A percentile compares a stretch with the other conserved stretches of the same genome.
Evolutionary conservation across 306 rosid genomes (phyloP).

Genomic region (Prunus persica): DNA sequence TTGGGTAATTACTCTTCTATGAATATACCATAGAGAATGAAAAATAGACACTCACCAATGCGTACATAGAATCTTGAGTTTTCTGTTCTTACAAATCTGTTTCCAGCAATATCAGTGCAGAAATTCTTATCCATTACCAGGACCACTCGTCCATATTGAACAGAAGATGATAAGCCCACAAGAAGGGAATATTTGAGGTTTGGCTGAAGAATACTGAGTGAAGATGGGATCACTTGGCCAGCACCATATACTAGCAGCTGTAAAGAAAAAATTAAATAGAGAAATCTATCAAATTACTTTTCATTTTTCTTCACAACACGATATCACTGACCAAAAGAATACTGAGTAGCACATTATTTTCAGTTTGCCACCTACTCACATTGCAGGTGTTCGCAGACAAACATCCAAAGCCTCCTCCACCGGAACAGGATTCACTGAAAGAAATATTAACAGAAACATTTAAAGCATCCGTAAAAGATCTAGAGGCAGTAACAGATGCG

Average conservation of each 20-base stretch:
- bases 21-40: background rate
- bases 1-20: background rate
- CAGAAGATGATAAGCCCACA: constrained; percentile 52
- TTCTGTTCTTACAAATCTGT: constrained; percentile 56
- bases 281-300: constrained; percentile 22
- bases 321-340: background rate
- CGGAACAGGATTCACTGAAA: constrained; percentile 70
- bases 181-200: constrained; percentile 60
- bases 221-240: constrained; percentile 80
- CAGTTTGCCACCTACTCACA: constrained; percentile 59
- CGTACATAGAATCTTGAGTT: constrained; percentile 68
- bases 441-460: constrained; percentile 76
- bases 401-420: constrained; percentile 71
- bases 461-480: constrained; percentile 55
- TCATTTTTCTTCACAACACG: constrained; percentile 1
- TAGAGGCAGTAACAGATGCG: constrained; percentile 58
- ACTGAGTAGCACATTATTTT: background rate
- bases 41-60: constrained; percentile 57
- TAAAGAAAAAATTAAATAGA: constrained; percentile 6
- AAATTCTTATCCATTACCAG: constrained; percentile 79
- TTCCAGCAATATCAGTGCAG: constrained; percentile 83
- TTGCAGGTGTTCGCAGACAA: constrained; percentile 74
- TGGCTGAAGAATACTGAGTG: constrained; percentile 60
- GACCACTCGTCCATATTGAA: constrained; percentile 61
- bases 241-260: constrained; percentile 94